Conservation (phyloP, 345 rosid genomes). For the Salix caprea region DNA sequence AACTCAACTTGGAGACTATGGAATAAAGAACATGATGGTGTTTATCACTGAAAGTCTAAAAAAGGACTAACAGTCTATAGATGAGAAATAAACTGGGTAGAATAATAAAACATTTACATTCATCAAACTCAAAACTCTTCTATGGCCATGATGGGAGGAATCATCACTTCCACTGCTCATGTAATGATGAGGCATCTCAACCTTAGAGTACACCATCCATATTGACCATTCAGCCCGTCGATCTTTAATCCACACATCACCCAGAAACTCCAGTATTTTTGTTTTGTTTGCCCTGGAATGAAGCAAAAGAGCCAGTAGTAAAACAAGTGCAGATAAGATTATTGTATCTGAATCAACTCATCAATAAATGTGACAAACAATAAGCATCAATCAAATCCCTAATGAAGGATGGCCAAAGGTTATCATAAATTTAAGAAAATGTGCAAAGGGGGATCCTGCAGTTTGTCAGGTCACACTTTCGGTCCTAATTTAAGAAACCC, state of each 20-base stretch:
- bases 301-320: constrained; percentile 16
- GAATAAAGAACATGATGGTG: constrained; percentile 5
- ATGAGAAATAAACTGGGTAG: neutral
- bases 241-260: constrained; percentile 69
- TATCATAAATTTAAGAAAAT: neutral
- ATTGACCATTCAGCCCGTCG: constrained; percentile 96
- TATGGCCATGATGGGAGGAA: constrained; percentile 48
- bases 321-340: neutral
- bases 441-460: neutral
- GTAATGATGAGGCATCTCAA: constrained; percentile 92
- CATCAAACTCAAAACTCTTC: constrained; percentile 55
- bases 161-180: constrained; percentile 72
- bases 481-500: neutral
- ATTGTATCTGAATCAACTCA: neutral
- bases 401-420: neutral
- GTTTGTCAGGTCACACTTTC: neutral
- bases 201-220: constrained; percentile 94
- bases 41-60: constrained; percentile 14
- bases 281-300: constrained; percentile 57
- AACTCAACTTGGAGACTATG: constrained; percentile 11
- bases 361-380: neutral
- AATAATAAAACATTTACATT: constrained; percentile 51
- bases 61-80: constrained; percentile 4
- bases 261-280: constrained; percentile 59
- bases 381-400: constrained; percentile 2